Evolutionary conservation across 805 yeast genomes (phyloP), one percentile per base, ranked within the genome.

Genomic region (Candida qinlingensis): DNA sequence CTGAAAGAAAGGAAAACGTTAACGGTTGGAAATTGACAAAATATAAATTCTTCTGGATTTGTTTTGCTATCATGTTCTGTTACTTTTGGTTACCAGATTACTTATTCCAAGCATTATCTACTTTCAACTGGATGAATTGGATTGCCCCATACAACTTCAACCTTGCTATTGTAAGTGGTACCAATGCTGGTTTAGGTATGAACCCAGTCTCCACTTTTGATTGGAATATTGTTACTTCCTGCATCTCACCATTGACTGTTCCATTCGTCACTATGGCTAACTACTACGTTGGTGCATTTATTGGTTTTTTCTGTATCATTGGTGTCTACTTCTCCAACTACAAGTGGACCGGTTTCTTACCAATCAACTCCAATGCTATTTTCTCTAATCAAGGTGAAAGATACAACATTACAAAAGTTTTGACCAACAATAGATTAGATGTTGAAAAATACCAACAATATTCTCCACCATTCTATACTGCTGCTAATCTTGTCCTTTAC

Each of bases 391-490:
- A 66, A 35, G 87, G 82, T 28, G 60, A 68, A 29, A 50, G 66
- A 0, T 82, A 70, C 60, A 65, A 74, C 25, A 77, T 81, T 39
- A 68, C 71, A 13, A 60, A 71, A 46, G 70, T 82, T 13, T 59
- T 82, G 39, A n/a, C 25, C 36, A 61, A 75, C 13, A 74, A 72
- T 49, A 54, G 60, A 13, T 71, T 82, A 41, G 83, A 80, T 56
- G 51, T 62, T 26, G 60, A 54, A 3, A 75, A 74, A 54, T 81
- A 81, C 59, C 67, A 69, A 47, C 51, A 62, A n/a, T 76, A 80
- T 52, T 84, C 87, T 1, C 83, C 86, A 7, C 88, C 89, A 7
- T 83, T 75, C 62, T 81, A 79, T 58, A 60, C 79, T 30, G 87
- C 88, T 6, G 86, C 81, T 2, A 78, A 78, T 59, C 63, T 81